Evolutionary conservation across 2,329 filamentous ascomycete genomes (phyloP), one percentile per base, ranked within the genome.

Genomic region (Acrocalymma vagum): DNA sequence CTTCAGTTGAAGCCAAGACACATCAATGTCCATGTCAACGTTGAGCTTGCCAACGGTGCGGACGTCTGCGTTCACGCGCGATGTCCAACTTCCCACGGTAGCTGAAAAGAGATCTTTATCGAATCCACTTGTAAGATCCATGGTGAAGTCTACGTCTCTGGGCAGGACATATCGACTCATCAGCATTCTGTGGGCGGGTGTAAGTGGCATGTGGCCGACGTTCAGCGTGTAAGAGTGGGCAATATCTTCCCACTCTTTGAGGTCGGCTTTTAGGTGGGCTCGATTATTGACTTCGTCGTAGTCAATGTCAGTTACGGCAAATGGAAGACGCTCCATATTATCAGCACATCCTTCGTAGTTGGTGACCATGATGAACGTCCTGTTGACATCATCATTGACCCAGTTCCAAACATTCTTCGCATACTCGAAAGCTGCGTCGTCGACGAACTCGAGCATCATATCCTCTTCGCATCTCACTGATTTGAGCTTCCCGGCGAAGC

Each of bases 321-420:
- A 58, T 5, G 54, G 52, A 14, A 42, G 44, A 8, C 54, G 32
- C 14, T 52, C 30, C 28, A 33, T 40, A 18, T 56, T 42, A 22
- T 38, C 38, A 5, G 37, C 50, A 31, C 53, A 58, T 7, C 32
- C 45, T 14, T 38, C 42, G 24, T 42, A 33, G 18, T 47, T 51
- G 9, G 54, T 42, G 18, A 58, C 51, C 38, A 58, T 52, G 31
- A 58, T 38, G 41, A 58, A 58, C 6, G 43, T 38, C 23, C 48
- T 26, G 33, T 56, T 49, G 17, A 35, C 45, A 16, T 43, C 42
- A 13, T 45, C 25, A 21, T 57, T 57, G 13, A 57, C 53, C 55
- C 55, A 58, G 24, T 57, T 36, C 55, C 55, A 58, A 5, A 45
- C 35, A 9, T 39, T 24, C 11, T 48, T 25, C 4, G 55, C 55